Evolutionary conservation across 257 asterid species (phyloP).

Genomic region (Forsythia suspensa): DNA sequence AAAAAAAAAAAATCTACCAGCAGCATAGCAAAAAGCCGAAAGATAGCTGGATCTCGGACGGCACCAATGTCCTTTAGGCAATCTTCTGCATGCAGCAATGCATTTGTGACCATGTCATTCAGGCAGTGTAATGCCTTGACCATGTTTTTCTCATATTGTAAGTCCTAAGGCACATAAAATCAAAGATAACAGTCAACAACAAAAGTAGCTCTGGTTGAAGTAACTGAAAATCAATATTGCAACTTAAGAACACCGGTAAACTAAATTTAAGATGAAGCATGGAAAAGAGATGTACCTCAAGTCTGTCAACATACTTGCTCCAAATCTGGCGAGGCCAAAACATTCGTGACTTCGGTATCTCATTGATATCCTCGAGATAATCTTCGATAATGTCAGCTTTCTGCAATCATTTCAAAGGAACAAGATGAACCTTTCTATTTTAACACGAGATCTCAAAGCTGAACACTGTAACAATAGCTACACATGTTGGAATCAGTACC

Average conservation of each 20-base stretch:
- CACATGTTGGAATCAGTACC: conserved; percentile 45
- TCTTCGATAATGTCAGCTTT: conserved; percentile 91
- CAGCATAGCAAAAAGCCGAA: conserved; percentile 89
- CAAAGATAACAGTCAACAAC: not conserved
- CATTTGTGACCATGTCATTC: conserved; percentile 94
- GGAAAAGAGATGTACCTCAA: conserved; percentile 59
- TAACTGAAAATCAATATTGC: no score
- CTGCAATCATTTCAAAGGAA: conserved; percentile 40
- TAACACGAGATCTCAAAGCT: not conserved
- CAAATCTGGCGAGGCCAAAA: conserved; percentile 98
- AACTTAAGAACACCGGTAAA: no score
- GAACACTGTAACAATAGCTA: conserved; percentile 1
- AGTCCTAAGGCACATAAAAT: conserved; percentile 54
- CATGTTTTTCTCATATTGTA: conserved; percentile 75
- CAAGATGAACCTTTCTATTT: not conserved
- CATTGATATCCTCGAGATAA: conserved; percentile 91
- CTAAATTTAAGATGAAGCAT: not conserved
- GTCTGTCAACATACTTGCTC: conserved; percentile 86
- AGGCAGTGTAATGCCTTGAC: conserved; percentile 87
- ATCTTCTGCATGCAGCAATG: conserved; percentile 76
- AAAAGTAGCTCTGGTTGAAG: not conserved
- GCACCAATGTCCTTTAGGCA: conserved; percentile 68
- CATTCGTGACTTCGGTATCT: conserved; percentile 93
- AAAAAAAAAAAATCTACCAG: conserved; percentile 50
- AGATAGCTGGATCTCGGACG: conserved; percentile 76